Evolutionary conservation across 1,284 basidiomycete species (phyloP).

Genomic region (Puccinia triticina): DNA sequence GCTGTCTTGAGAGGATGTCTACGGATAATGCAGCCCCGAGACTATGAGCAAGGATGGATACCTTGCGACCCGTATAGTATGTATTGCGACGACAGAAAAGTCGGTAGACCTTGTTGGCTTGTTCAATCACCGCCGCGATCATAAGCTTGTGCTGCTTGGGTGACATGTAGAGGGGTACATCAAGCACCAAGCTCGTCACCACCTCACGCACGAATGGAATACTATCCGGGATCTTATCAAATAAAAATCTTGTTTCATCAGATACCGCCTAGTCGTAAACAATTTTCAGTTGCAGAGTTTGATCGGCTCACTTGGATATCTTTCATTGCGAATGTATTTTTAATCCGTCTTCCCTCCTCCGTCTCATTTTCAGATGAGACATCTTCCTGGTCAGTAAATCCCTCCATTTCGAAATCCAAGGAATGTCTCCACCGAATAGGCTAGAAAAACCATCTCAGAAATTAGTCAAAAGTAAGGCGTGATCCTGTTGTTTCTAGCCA

Average conservation of each 20-base stretch:
- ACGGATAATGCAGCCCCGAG: slow-evolving; percentile 56
- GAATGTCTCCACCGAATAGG: slow-evolving; percentile 58
- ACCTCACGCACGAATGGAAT: slow-evolving; percentile 59
- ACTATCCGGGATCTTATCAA: slow-evolving; percentile 52
- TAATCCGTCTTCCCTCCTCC: slow-evolving; percentile 9
- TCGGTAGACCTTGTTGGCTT: slow-evolving; percentile 59
- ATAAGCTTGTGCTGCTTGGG: slow-evolving; percentile 57
- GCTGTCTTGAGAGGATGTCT: slow-evolving; percentile 59
- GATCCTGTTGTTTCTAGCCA: neutral
- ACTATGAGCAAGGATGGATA: slow-evolving; percentile 59
- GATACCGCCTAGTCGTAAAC: neutral
- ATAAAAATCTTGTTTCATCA: neutral
- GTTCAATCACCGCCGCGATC: slow-evolving; percentile 57
- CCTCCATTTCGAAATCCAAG: slow-evolving; percentile 55
- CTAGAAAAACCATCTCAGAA: slow-evolving; percentile 19
- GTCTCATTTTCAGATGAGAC: slow-evolving; percentile 52
- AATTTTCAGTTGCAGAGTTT: neutral
- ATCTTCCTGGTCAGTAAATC: slow-evolving; percentile 53
- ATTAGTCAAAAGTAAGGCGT: neutral
- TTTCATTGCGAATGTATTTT: slow-evolving; percentile 55
- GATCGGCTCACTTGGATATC: slow-evolving; percentile 55
- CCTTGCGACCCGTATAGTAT: slow-evolving; percentile 56
- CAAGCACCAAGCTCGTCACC: slow-evolving; percentile 59
- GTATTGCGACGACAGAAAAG: slow-evolving; percentile 59
- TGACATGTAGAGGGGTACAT: slow-evolving; percentile 59